These are phyloP conservation scores for Aquilaria malaccensis DNA, from an alignment of 345 rosid genomes.

Conservation along the genomic window DNA sequence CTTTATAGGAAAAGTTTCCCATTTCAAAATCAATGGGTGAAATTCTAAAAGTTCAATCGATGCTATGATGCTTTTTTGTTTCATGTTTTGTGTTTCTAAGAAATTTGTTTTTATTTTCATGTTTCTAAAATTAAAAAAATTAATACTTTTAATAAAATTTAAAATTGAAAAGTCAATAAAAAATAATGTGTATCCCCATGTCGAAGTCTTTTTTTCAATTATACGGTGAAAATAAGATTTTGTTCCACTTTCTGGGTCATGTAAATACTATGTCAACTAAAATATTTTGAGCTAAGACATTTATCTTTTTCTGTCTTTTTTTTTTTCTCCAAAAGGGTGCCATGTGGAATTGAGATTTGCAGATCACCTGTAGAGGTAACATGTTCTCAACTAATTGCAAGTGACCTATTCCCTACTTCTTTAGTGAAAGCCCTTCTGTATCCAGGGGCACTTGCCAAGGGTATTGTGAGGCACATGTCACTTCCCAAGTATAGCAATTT, in stretches of 20 bases:
- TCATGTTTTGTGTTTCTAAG: no score
- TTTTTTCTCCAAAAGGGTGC: conserved; percentile 35
- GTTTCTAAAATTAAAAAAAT: no score
- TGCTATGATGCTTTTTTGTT: no score
- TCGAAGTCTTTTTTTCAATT: not conserved
- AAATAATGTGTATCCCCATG: no score
- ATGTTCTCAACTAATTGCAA: conserved; percentile 49
- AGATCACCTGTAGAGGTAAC: conserved; percentile 63
- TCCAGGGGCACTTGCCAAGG: conserved; percentile 61
- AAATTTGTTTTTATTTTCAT: no score
- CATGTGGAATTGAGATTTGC: conserved; percentile 61
- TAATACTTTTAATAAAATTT: no score
- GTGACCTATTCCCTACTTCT: conserved; percentile 40
- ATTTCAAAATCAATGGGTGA: no score
- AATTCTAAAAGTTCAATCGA: no score
- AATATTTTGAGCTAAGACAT: not conserved
- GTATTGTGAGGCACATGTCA: conserved; percentile 19
- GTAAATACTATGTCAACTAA: not conserved
- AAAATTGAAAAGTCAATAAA: no score
- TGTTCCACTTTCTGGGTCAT: not conserved
- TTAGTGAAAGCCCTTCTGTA: conserved; percentile 55
- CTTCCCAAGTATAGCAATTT: conserved; percentile 36
- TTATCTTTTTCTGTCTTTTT: not conserved
- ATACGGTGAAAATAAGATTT: not conserved
- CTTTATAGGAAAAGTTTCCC: no score